Conservation (phyloP, 2,329 filamentous ascomycete genomes). For the Ophiostoma perfectum region DNA sequence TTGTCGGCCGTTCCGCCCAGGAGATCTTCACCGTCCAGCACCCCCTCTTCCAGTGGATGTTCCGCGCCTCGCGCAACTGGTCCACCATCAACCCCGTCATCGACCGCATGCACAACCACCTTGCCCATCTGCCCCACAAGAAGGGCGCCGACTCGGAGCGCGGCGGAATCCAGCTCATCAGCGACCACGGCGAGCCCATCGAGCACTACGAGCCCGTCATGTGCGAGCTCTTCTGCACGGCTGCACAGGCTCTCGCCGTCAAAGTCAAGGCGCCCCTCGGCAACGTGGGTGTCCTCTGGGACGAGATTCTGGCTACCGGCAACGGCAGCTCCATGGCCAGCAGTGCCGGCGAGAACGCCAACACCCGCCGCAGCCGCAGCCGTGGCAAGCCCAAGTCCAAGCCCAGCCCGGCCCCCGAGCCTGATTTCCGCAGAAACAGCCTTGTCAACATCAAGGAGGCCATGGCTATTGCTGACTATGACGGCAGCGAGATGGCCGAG, state of each 20-base stretch:
- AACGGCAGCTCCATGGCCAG: not conserved
- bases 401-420: slow-evolving; percentile 27
- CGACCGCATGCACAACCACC: slow-evolving; percentile 64
- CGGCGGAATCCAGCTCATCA: slow-evolving; percentile 40
- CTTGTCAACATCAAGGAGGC: slow-evolving; percentile 16
- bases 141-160: slow-evolving; percentile 26
- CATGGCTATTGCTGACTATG: slow-evolving; percentile 14
- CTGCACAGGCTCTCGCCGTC: slow-evolving; percentile 67
- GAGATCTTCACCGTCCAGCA: slow-evolving; percentile 73
- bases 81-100: slow-evolving; percentile 60
- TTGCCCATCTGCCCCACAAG: slow-evolving; percentile 47
- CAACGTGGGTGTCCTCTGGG: slow-evolving; percentile 64
- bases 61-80: slow-evolving; percentile 76
- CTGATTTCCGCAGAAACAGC: slow-evolving; percentile 25
- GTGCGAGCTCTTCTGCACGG: slow-evolving; percentile 76
- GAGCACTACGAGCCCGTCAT: slow-evolving; percentile 71
- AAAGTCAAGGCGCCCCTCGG: slow-evolving; percentile 59
- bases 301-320: slow-evolving; percentile 67
- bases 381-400: not conserved
- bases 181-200: slow-evolving; percentile 53
- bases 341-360: not conserved
- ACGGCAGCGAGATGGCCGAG: slow-evolving; percentile 37
- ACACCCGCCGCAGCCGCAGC: slow-evolving; percentile 3
- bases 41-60: slow-evolving; percentile 82
- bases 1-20: slow-evolving; percentile 56